These are phyloP conservation scores for Chlamydomonas reinhardtii DNA, from an alignment of 163 green algal genomes.

Conservation along the genomic window DNA sequence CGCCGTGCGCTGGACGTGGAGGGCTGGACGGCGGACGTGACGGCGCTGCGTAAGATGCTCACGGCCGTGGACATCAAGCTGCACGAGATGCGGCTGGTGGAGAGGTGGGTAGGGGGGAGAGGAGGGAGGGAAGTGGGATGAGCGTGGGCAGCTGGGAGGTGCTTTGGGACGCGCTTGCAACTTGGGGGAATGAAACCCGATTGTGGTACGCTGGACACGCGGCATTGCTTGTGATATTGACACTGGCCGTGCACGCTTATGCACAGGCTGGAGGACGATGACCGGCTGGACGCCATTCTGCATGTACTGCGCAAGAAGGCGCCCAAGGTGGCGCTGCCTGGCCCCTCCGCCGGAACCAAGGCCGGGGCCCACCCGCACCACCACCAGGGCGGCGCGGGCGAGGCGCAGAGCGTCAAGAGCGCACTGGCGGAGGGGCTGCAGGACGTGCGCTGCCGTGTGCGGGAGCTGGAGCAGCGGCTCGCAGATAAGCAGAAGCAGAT, in stretches of 20 bases:
- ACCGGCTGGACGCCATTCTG: conserved; percentile 82
- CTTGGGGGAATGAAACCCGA: no score
- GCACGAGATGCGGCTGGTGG: conserved; percentile 83
- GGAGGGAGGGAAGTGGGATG: background rate
- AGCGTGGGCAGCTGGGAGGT: background rate
- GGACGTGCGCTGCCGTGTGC: conserved; percentile 54
- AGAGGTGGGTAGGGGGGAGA: conserved; percentile 51
- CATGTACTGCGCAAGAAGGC: conserved; percentile 68
- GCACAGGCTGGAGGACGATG: conserved; percentile 82
- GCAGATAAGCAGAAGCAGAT: conserved; percentile 1
- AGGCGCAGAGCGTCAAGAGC: conserved; percentile 54
- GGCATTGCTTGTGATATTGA: no score
- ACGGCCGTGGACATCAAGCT: conserved; percentile 82
- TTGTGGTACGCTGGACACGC: no score
- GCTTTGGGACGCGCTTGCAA: no score
- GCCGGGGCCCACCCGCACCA: background rate
- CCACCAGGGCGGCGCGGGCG: background rate
- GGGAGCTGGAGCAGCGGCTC: conserved; percentile 52
- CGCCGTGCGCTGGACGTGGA: conserved; percentile 58
- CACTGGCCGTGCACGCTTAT: no score
- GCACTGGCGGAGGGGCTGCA: conserved; percentile 53
- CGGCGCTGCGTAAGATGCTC: conserved; percentile 80
- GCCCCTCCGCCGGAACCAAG: background rate
- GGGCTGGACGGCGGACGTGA: conserved; percentile 79
- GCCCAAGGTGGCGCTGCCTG: conserved; percentile 23